phyloP scores from a whole-genome alignment of 1,284 basidiomycete genomes.

The Irpex lacteus region DNA sequence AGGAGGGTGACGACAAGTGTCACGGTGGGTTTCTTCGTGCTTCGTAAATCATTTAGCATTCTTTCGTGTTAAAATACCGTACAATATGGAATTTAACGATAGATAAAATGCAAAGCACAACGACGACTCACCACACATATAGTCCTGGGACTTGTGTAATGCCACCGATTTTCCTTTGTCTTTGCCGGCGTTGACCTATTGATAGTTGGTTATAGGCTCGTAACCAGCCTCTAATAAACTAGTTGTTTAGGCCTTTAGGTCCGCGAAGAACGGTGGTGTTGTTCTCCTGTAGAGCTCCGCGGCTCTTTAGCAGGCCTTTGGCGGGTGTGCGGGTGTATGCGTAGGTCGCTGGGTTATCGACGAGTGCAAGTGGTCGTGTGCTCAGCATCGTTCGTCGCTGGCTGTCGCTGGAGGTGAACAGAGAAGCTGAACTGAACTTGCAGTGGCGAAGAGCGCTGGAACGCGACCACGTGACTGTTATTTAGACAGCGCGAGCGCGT shows the following conservation, averaged over 20 bases:
- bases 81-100: not conserved
- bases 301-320: constrained; percentile 33
- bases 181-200: constrained; percentile 34
- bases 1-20: not conserved
- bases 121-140: constrained; percentile 22
- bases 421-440: not conserved
- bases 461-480: not conserved
- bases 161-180: constrained; percentile 36
- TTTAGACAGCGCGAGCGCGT: not conserved
- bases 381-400: constrained; percentile 38
- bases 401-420: not conserved
- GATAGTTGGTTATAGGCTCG: too few species aligned
- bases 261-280: constrained; percentile 29
- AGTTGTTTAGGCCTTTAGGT: too few species aligned
- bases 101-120: too few species aligned
- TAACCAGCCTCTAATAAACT: too few species aligned
- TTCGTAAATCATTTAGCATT: constrained; percentile 8
- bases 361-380: constrained; percentile 37
- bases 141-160: constrained; percentile 34
- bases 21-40: constrained; percentile 12
- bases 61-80: not conserved
- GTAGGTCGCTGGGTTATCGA: constrained; percentile 22
- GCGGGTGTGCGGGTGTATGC: constrained; percentile 48
- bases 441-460: not conserved
- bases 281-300: constrained; percentile 50